Evolutionary conservation across 352 stramenopile species (phyloP), one percentile per base, ranked within the genome.

Genomic region (Phytopythium kandeliae): DNA sequence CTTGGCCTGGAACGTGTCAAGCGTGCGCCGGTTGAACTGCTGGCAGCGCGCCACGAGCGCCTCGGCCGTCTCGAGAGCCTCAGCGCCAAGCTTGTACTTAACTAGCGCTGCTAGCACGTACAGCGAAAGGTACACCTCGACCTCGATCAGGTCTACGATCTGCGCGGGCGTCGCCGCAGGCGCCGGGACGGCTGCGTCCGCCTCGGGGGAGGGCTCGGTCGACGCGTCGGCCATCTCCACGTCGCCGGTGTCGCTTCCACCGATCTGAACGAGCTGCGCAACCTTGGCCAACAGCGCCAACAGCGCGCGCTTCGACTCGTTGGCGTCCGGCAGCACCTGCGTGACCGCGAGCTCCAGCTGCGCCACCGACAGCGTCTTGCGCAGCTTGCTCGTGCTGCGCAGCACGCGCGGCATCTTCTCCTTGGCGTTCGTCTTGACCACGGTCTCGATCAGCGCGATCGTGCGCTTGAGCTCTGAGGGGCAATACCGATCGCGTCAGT

Each of bases 371-470:
- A 92, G 52, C 30, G 74, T 81, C 63, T 88, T 89, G 58, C 86
- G 86, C 51, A 96, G 41, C 56, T 84, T 87, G 45, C 75, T 89
- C 28, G 75, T 92, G 58, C 77, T 83, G 54, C 81, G 80, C 28
- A 95, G 63, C 33, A 92, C 71, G 30, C 86, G 85, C 40, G 79
- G 60, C 45, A 93, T 75, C 57, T 92, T 92, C 48, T 94, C 84
- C 63, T 91, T 93, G 25, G 81, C 75, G 50, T 91, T 92, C 9
- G 78, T 87, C 53, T 86, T 87, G n/a, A 89, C 78, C 25, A 88
- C 72, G 28, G 66, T 67, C 43, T 93, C 83, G 28, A 93, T 66
- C 38, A 92, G 53, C 58, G 68, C 33, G 54, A 93, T 72, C 33
- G 72, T 82, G 50, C 79, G 77, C 63, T 88, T 87, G 28, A 93